phyloP scores from a whole-genome alignment of 2,329 filamentous ascomycete species.

The Aspergillus japonicus region DNA sequence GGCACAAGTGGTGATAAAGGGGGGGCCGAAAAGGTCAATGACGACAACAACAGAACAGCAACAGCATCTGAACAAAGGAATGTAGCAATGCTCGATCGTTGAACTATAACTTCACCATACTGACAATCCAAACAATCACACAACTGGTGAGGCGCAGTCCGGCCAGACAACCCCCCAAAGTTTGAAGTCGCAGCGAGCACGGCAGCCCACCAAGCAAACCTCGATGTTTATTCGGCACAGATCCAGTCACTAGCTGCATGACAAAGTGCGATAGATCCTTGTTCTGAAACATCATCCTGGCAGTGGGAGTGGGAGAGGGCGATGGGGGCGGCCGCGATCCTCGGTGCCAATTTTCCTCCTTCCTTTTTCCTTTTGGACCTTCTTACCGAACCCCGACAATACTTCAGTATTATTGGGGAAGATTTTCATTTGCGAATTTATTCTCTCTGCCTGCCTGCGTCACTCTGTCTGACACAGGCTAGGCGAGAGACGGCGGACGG shows the following conservation, averaged over 20 bases:
- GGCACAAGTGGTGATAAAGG: not conserved
- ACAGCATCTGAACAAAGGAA: not conserved
- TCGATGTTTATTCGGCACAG: not conserved
- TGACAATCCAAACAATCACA: not conserved
- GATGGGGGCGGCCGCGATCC: constrained; percentile 1
- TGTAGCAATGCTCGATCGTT: not conserved
- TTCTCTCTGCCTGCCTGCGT: constrained; percentile 5
- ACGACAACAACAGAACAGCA: not conserved
- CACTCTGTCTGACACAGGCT: constrained; percentile 11
- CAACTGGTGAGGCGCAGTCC: not conserved
- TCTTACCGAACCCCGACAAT: not conserved
- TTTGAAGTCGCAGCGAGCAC: not conserved
- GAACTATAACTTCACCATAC: not conserved
- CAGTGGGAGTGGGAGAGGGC: not conserved
- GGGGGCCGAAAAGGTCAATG: not conserved
- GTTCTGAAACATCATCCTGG: constrained; percentile 6
- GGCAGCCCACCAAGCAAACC: not conserved
- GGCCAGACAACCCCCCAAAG: not conserved
- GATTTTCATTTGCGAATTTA: not conserved
- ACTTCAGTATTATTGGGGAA: not conserved
- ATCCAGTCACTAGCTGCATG: constrained; percentile 1
- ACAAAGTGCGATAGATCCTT: constrained; percentile 3
- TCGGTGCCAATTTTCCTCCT: not conserved
- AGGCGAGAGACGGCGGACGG: constrained; percentile 1
- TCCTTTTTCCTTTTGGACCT: too few species aligned